Evolutionary conservation across 2,329 filamentous ascomycete genomes (phyloP).

Genomic region (Ceratocystis cubensis): DNA sequence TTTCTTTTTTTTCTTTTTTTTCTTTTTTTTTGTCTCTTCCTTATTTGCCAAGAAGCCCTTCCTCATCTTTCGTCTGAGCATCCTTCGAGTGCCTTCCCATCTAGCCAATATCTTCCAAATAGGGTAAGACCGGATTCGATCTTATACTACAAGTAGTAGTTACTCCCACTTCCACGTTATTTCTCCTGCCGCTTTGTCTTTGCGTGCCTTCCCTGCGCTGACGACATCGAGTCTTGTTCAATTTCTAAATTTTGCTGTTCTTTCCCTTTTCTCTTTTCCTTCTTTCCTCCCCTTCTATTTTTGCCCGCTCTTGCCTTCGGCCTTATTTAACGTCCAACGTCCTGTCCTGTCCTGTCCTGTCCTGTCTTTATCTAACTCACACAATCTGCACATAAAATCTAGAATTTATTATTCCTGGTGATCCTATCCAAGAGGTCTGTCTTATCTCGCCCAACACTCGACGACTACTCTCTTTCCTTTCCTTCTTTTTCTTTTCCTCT

Average conservation of each 20-base stretch:
- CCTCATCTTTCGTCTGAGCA: not conserved
- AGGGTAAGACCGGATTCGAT: not conserved
- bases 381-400: not conserved
- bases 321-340: not conserved
- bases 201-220: constrained; percentile 1
- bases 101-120: not conserved
- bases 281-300: not conserved
- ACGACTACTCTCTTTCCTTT: not conserved
- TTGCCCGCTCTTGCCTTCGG: not conserved
- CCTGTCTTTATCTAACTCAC: not conserved
- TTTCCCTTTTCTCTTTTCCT: not conserved
- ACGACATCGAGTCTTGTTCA: constrained; percentile 6
- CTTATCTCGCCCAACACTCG: not conserved
- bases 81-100: not conserved
- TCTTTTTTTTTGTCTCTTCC: not conserved
- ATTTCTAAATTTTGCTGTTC: constrained; percentile 3
- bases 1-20: not conserved
- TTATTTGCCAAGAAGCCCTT: not conserved
- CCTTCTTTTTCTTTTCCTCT: not conserved
- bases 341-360: not conserved
- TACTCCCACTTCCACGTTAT: constrained; percentile 9
- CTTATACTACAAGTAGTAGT: constrained; percentile 8
- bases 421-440: not conserved
- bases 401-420: not conserved
- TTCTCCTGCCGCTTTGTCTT: constrained; percentile 3